Evolutionary conservation across 2,329 filamentous ascomycete genomes (phyloP).

Genomic region (Hysterium pulicare): DNA sequence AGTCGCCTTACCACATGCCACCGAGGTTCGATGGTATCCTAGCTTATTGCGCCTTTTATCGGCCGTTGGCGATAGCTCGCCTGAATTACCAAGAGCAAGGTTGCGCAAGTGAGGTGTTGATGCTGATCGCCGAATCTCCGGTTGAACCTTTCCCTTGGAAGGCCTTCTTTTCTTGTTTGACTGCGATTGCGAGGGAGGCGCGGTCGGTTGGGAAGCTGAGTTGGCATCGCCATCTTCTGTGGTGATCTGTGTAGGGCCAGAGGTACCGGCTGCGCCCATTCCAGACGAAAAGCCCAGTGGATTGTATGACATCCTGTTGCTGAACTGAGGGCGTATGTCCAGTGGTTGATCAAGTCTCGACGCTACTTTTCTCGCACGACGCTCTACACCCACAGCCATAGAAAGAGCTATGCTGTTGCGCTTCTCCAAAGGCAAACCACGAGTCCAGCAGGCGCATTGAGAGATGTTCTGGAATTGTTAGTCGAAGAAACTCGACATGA

Average conservation of each 20-base stretch:
- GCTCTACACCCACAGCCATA: slow-evolving; percentile 39
- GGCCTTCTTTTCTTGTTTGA: slow-evolving; percentile 35
- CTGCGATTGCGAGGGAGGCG: slow-evolving; percentile 16
- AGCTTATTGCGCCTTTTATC: slow-evolving; percentile 84
- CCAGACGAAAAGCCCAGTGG: slow-evolving; percentile 26
- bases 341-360: slow-evolving; percentile 30
- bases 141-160: slow-evolving; percentile 39
- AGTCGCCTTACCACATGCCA: slow-evolving; percentile 80
- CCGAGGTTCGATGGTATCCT: slow-evolving; percentile 90
- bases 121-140: slow-evolving; percentile 40
- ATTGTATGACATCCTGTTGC: slow-evolving; percentile 35
- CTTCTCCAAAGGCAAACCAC: slow-evolving; percentile 21
- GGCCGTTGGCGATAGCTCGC: slow-evolving; percentile 47
- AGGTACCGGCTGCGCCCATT: slow-evolving; percentile 21
- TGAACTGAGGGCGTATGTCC: slow-evolving; percentile 25
- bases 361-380: slow-evolving; percentile 33
- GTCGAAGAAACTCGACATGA: slow-evolving; percentile 19
- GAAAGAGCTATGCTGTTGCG: slow-evolving; percentile 28
- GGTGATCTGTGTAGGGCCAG: slow-evolving; percentile 19
- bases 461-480: slow-evolving; percentile 6
- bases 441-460: slow-evolving; percentile 27
- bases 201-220: slow-evolving; percentile 16
- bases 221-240: slow-evolving; percentile 19
- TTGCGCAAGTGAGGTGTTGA: slow-evolving; percentile 50
- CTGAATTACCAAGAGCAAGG: slow-evolving; percentile 32